A percentile compares a stretch with the other conserved stretches of the same genome.
Conservation (phyloP, 140 eudicot genomes). For the Flaveria floridana region DNA sequence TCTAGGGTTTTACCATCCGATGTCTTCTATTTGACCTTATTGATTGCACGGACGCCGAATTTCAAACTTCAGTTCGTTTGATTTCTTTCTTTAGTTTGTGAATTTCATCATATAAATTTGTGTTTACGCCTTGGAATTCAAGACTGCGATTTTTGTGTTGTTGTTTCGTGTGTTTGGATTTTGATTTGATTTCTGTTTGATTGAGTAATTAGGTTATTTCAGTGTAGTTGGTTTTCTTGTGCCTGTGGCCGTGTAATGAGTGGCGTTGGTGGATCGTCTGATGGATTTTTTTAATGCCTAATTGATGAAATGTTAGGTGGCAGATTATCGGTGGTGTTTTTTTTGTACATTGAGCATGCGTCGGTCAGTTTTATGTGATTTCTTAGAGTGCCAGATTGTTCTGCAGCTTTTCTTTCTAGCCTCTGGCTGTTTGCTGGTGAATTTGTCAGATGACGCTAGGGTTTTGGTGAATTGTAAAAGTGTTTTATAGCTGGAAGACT, state of each 20-base stretch:
- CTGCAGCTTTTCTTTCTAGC: background rate
- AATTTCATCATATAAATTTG: slow-evolving; percentile 5
- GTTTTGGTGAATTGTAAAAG: background rate
- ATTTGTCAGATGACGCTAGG: background rate
- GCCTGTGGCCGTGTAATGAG: too few relatives aligned
- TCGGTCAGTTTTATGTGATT: background rate
- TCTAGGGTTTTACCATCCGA: slow-evolving; percentile 33
- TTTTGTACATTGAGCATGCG: background rate
- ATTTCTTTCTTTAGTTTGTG: background rate
- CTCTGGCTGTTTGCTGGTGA: slow-evolving; percentile 5
- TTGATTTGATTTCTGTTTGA: slow-evolving; percentile 3
- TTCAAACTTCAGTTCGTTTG: slow-evolving; percentile 2
- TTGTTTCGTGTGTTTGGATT: slow-evolving; percentile 14
- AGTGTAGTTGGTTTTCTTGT: background rate
- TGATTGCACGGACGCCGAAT: slow-evolving; percentile 14
- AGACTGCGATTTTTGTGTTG: slow-evolving; percentile 7
- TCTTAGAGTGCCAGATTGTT: background rate
- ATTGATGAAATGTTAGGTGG: slow-evolving; percentile 3
- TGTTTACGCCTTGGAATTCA: background rate
- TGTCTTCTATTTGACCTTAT: background rate
- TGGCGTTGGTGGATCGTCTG: too few relatives aligned
- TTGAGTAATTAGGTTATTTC: slow-evolving; percentile 18
- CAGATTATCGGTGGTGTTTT: background rate
- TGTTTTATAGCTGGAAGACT: background rate
- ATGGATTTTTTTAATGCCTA: background rate